Base-by-base conservation (phyloP, 495 filamentous ascomycete genomes). In the Penicillium verhagenii region DNA sequence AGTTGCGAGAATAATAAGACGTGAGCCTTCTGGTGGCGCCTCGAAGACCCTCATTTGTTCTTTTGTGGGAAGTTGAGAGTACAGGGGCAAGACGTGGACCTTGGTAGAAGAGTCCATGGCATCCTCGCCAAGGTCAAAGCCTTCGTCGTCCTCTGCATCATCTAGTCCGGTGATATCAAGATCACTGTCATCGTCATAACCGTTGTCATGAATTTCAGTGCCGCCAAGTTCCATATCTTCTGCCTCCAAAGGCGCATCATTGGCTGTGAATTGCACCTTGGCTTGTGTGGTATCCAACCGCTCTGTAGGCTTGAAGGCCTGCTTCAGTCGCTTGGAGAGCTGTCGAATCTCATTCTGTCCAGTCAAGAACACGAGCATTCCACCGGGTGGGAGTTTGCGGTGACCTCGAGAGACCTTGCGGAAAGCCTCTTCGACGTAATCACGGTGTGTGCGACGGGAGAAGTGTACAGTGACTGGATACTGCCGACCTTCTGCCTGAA, bases 11-110 rank as follows among this genome's bases (percentile, higher is more conserved):
- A 99, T 88, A 53, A 97, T 90, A 8, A 96, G 81, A 4, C 95
- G 85, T 9, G 90, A 89, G 35, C 87, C 88, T 31, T 90, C 86
- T 8, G 95, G 92, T 0, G 91, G 86, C 2, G 85, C 79, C 39
- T 96, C 89, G 58, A 99, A 99, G n/a, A 99, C 91, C 57, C 80
- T 86, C 56, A 97, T 79, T 68, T 97, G 95, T 61, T 97, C 90
- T 63, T 86, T 90, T 11, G 92, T 94, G 2, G 93, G 91, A n/a
- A 99, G 79, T 40, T 96, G 82, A 3, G 95, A 97, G 71, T 95
- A 99, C 1, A 99, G 76, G 5, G 95, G 94, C 26, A 99, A 73
- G 8, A 97, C 82, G 58, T 97, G 90, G 68, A 91, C 88, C 56
- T 79, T 82, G 0, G 84, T 81, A 8, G 77, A 86, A 14, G 89